Base-by-base conservation (phyloP, 2,329 filamentous ascomycete species). In the Alternaria brassicicola region DNA sequence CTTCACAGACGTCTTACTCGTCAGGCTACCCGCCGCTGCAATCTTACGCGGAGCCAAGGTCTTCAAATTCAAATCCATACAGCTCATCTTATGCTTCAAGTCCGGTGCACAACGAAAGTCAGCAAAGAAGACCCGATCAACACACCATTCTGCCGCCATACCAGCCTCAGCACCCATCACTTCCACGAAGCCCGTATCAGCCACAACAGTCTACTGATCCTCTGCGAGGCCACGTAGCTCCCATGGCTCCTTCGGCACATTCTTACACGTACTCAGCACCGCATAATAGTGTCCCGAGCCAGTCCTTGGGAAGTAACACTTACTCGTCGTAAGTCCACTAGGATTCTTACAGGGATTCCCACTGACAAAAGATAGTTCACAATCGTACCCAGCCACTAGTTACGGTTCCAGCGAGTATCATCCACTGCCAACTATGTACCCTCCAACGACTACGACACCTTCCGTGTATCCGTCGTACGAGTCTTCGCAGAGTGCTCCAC, bases 401-500 rank as follows among this genome's bases (percentile, higher is more conserved):
- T 78, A 78, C 47, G 68, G 65, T 23, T 69, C 76, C 30, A 69
- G 54, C 57, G 73, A 72, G 15, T 75, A 75, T 63, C 72, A 70
- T 33, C 68, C 73, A 30, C 62, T 76, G 4, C 76, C 75, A 15
- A 69, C 74, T 4, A 72, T 77, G 66, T 77, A 78, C 47, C 74
- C 75, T n/a, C 59, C 74, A 50, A 68, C 71, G 23, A 67, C 72
- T 35, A 72, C 69, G 31, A 67, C 72, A 21, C 65, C 73, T 28
- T 63, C 73, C 19, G 62, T 69, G 25, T 78, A 77, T 52, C 62
- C 71, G 25, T 52, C 72, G 8, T 77, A 78, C 49, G 72, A 75
- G 4, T 63, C 67, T 19, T 57, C 68, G 42, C 61, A 68, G n/a
- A 64, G 60, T 23, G 56, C 70, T 42, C 61, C 68, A 15, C 63